phyloP scores from a whole-genome alignment of 2,329 filamentous ascomycete genomes.

The Colletotrichum destructivum region DNA sequence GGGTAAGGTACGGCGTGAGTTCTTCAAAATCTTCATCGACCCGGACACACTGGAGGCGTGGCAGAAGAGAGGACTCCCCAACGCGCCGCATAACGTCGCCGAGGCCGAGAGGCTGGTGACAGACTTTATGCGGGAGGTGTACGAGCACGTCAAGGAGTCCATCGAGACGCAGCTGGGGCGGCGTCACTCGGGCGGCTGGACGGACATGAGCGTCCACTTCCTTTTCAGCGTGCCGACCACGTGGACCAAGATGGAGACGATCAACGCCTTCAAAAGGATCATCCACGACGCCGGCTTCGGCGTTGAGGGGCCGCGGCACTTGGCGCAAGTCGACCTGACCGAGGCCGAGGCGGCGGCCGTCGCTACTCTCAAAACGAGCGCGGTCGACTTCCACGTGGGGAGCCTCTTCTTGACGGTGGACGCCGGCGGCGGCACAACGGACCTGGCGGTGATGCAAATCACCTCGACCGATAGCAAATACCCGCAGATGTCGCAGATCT shows the following conservation, averaged over 20 bases:
- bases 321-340: conserved; percentile 60
- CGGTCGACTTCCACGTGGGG: conserved; percentile 54
- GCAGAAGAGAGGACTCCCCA: conserved; percentile 60
- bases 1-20: conserved; percentile 58
- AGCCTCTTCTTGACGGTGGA: conserved; percentile 62
- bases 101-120: conserved; percentile 63
- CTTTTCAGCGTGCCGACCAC: conserved; percentile 72
- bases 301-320: conserved; percentile 54
- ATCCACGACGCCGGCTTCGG: conserved; percentile 66
- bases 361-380: conserved; percentile 60
- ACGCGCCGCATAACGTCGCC: conserved; percentile 56
- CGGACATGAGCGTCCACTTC: conserved; percentile 63
- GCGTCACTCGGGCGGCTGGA: conserved; percentile 57
- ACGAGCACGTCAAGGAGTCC: conserved; percentile 63
- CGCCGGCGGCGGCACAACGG: conserved; percentile 63
- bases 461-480: conserved; percentile 47
- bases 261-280: conserved; percentile 66
- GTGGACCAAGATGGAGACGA: conserved; percentile 64
- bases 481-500: conserved; percentile 53
- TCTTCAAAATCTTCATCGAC: conserved; percentile 72
- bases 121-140: conserved; percentile 66
- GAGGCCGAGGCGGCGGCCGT: conserved; percentile 65
- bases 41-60: conserved; percentile 58
- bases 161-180: conserved; percentile 58
- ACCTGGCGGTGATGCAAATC: conserved; percentile 61